Base-by-base conservation (phyloP, 371 early-diverging fungal genomes). In the Homolaphlyctis polyrhiza region DNA sequence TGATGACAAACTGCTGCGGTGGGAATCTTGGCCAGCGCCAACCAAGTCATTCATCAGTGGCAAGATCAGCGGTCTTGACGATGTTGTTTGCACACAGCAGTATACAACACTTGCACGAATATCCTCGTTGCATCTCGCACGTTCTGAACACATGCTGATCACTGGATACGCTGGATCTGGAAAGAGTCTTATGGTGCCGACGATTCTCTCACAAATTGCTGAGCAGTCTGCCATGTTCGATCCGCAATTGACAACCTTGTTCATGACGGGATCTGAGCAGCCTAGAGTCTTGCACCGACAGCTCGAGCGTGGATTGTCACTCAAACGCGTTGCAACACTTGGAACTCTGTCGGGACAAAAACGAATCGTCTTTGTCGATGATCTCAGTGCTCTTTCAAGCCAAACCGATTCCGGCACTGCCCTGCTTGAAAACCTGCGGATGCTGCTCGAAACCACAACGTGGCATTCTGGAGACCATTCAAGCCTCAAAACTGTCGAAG, bases 281-380 rank as follows among this genome's bases (percentile, higher is more conserved):
- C 27, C 29, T 3, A 21, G 60, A 60, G 3, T 1, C 27, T 57
- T 71, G 8, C 66, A 65, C 29, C 28, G 52, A 13, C 49, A 47
- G 29, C 57, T 76, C n/a, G 69, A 66, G 33, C 21, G 25, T 18
- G 58, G 63, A 11, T 61, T 71, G 28, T 45, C 51, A 21, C 59
- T 73, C 54, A 75, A 76, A 55, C 32, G 76, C 13, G 43, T 51
- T 23, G 68, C 68, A 30, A 65, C 71, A 21, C 48, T 72, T 23
- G 77, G 77, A 16, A 60, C 61, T 18, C 55, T 58, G 16, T 35
- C 43, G 27, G 69, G 67, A 2, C 51, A 65, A 21, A 48, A 49
- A 1, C 57, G 61, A n/a, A 54, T 65, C 16, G 27, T 69, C 18
- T 66, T 76, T 35, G 55, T 77, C 23, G 77, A 77, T 54, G 77